phyloP scores from a whole-genome alignment of 2,329 filamentous ascomycete species.

The Diaporthe ampelina region DNA sequence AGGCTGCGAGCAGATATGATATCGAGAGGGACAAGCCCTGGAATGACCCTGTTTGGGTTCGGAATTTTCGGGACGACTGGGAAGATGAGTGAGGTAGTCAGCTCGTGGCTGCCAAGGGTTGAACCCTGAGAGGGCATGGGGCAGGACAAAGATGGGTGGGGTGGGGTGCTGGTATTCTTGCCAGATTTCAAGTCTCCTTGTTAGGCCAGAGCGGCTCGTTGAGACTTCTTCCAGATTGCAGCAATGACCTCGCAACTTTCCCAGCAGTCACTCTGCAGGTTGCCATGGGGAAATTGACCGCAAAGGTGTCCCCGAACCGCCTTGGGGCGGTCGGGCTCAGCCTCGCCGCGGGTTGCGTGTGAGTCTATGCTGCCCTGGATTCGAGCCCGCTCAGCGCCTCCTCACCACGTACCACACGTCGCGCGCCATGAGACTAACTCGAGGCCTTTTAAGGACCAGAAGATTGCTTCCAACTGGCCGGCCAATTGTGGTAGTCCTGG shows the following conservation, averaged over 20 bases:
- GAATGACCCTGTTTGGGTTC: constrained; percentile 45
- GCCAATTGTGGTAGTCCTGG: constrained; percentile 11
- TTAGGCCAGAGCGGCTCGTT: neutral
- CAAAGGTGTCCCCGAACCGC: neutral
- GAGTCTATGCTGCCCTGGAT: constrained; percentile 3
- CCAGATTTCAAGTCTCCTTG: constrained; percentile 14
- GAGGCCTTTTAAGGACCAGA: neutral
- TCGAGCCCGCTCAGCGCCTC: neutral
- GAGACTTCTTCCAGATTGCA: neutral
- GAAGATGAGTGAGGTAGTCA: neutral
- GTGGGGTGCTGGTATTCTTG: constrained; percentile 20
- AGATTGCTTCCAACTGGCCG: neutral
- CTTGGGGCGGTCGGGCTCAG: neutral
- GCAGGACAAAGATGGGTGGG: neutral
- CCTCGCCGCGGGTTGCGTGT: neutral
- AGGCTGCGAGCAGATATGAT: constrained; percentile 41
- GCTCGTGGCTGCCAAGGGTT: neutral
- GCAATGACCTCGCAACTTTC: constrained; percentile 9
- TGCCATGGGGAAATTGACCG: constrained; percentile 35
- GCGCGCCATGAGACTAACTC: neutral
- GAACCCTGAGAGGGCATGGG: neutral
- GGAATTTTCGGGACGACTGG: constrained; percentile 31
- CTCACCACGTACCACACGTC: constrained; percentile 1
- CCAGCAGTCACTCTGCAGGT: constrained; percentile 33
- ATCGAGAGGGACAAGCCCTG: constrained; percentile 43